Evolutionary conservation across 148 eudicot species (phyloP), one percentile per base, ranked within the genome.

Genomic region (Polygonum aviculare): DNA sequence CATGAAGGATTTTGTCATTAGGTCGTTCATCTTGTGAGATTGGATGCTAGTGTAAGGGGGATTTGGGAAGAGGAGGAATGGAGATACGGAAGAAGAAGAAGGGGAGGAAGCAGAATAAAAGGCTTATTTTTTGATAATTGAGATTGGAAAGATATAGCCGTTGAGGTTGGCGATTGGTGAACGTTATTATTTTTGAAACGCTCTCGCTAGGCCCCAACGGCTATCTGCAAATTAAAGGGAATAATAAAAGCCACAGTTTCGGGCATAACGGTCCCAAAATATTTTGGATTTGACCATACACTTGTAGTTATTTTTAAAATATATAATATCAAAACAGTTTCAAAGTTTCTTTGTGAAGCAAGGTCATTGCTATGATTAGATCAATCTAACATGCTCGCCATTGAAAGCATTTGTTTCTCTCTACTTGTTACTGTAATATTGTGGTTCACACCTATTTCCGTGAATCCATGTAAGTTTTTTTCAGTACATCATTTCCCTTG

Each of bases 1-100:
- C 40, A 85, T 49, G 80, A 90, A 94, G 5, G 98, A 94, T 70
- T 94, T 92, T 69, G 98, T 94, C 98, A 94, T 92, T 40, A 94
- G 78, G 49, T 94, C 90, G 75, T 94, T 94, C 98, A 94, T 94
- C 69, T 72, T 72, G 33, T 44, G 51, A 9, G 74, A 72, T 35
- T 38, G 10, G 45, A 0, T 12, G 35, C 5, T 65, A n/a, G 0
- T 35, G 12, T 4, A 8, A 31, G 12, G 16, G 47, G 12, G 18
- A 35, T 72, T 40, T 18, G 35, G 15, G 75, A 11, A 44, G 75
- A 40, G 22, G 7, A 38, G 73, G 49, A n/a, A 1, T 22, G 18
- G 49, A 70, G 74, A 41, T 71, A 19, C 49, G 44, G 31, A 45
- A 26, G 36, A 5, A 22, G 69, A 16, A 59, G 40, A 2, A 4